phyloP scores from a whole-genome alignment of 176 grass and related monocot genomes.

The Musa schizocarpa region DNA sequence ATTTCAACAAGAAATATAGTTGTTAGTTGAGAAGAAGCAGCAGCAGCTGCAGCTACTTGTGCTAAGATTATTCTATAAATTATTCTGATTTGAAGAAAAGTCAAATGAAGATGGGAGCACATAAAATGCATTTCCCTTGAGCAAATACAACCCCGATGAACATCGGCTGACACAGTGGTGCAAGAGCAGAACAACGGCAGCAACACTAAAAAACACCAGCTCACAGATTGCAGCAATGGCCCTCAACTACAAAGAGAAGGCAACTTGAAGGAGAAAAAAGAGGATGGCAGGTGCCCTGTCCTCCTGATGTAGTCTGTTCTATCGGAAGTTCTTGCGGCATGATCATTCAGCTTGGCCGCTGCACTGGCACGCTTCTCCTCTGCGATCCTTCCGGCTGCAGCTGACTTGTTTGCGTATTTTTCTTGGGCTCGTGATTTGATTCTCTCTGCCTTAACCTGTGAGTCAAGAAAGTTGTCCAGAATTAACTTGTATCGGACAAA shows the following conservation, averaged over 20 bases:
- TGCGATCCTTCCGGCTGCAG: constrained; percentile 37
- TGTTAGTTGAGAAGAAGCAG: too few species aligned
- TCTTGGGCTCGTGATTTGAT: constrained; percentile 73
- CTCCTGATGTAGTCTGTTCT: constrained; percentile 72
- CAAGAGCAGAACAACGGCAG: not conserved
- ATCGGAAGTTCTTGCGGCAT: constrained; percentile 51
- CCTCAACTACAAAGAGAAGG: constrained; percentile 65
- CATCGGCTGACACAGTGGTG: not conserved
- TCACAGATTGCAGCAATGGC: not conserved
- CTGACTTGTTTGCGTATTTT: constrained; percentile 53
- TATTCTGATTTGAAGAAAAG: too few species aligned
- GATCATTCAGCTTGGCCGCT: constrained; percentile 59
- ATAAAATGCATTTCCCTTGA: not conserved
- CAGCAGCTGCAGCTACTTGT: too few species aligned
- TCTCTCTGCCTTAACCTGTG: constrained; percentile 74
- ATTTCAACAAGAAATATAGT: too few species aligned
- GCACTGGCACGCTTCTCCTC: constrained; percentile 70
- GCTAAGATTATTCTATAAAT: too few species aligned
- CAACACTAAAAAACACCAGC: not conserved
- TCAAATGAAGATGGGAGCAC: not conserved
- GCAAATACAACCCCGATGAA: not conserved
- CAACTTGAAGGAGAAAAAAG: constrained; percentile 72
- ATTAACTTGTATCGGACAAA: not conserved
- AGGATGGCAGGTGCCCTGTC: constrained; percentile 70
- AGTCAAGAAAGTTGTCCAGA: not conserved